A percentile compares a stretch with the other conserved stretches of the same genome.
Conservation (phyloP, 345 rosid species). For the Gossypium arboreum region DNA sequence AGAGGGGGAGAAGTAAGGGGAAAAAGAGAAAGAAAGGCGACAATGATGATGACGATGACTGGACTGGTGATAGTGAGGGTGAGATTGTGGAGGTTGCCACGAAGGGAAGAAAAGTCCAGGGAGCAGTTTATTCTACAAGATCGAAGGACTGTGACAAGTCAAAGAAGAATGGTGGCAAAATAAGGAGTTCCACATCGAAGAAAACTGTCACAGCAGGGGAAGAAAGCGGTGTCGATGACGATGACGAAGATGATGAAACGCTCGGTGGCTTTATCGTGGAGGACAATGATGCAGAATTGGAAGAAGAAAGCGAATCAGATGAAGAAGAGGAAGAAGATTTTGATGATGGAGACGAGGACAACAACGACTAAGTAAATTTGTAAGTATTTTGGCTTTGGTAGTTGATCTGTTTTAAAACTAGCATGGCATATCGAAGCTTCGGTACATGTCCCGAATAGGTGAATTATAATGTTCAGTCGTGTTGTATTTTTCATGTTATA, state of each 20-base stretch:
- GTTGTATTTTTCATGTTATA: no score
- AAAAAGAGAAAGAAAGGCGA: conserved; percentile 45
- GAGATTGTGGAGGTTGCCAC: conserved; percentile 32
- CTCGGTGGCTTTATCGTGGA: conserved; percentile 70
- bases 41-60: conserved; percentile 42
- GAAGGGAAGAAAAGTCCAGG: conserved; percentile 28
- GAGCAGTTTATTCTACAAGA: conserved; percentile 47
- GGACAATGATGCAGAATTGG: conserved; percentile 38
- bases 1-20: conserved; percentile 24
- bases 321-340: conserved; percentile 32
- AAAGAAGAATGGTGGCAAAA: conserved; percentile 18
- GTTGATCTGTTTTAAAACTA: not conserved
- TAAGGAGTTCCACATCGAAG: conserved; percentile 12
- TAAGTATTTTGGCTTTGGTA: conserved; percentile 18
- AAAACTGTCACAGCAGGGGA: conserved; percentile 1
- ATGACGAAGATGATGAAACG: conserved; percentile 48
- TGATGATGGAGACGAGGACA: conserved; percentile 21
- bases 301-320: conserved; percentile 23
- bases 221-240: conserved; percentile 34
- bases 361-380: conserved; percentile 14
- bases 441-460: not conserved
- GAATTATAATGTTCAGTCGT: not conserved
- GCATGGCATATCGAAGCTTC: not conserved
- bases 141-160: conserved; percentile 34
- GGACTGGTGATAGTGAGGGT: conserved; percentile 63